phyloP scores from a whole-genome alignment of 139 green algal species.

The Bryopsis sp. region DNA sequence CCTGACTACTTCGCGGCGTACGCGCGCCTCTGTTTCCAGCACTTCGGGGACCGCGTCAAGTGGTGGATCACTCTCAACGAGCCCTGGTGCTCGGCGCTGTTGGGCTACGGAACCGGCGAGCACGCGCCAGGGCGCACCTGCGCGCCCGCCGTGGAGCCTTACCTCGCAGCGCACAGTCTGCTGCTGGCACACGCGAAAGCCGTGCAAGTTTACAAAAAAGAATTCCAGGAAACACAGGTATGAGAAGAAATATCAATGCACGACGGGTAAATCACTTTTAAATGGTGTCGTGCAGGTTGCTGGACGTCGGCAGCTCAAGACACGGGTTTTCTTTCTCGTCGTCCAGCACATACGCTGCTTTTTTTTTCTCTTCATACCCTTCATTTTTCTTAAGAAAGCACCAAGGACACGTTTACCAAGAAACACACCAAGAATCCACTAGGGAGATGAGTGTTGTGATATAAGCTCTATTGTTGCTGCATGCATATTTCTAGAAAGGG shows the following conservation, averaged over 20 bases:
- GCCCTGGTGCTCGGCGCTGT: conserved; percentile 29
- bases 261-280: background rate
- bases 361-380: background rate
- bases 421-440: background rate
- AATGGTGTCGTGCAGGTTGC: background rate
- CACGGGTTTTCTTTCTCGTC: background rate
- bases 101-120: conserved; percentile 29
- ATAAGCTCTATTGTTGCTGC: background rate
- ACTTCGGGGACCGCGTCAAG: conserved; percentile 30
- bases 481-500: conserved; percentile 25
- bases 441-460: background rate
- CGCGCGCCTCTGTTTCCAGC: conserved; percentile 29
- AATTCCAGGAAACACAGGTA: too few species aligned
- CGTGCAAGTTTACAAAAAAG: conserved; percentile 25
- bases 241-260: conserved; percentile 2
- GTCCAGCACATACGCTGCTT: background rate
- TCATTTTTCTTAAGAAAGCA: background rate
- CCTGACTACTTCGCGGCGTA: conserved; percentile 26
- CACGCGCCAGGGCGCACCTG: conserved; percentile 23
- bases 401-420: background rate
- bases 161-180: conserved; percentile 37
- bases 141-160: conserved; percentile 25
- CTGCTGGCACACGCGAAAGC: conserved; percentile 36
- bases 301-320: background rate
- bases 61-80: conserved; percentile 33